These are phyloP conservation scores for Fusarium cyanostomum DNA, from an alignment of 2,329 filamentous ascomycete genomes.

Conservation along the genomic window DNA sequence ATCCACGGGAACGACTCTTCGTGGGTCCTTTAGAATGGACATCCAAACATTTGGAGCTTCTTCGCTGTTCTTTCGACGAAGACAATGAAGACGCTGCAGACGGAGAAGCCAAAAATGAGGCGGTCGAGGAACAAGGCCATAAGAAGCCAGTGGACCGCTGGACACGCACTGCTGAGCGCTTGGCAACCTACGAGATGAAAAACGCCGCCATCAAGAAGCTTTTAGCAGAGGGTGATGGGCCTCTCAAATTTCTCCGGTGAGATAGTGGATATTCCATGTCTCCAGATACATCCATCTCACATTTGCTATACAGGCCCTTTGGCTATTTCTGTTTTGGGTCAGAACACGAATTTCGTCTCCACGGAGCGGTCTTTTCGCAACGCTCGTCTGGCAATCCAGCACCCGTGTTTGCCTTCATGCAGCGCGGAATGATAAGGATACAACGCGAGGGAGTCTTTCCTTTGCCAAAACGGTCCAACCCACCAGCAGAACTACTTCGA, in stretches of 20 bases:
- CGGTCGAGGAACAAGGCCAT: neutral
- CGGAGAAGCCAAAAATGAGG: neutral
- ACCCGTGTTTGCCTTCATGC: constrained; percentile 37
- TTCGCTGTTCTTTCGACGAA: constrained; percentile 28
- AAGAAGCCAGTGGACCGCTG: constrained; percentile 18
- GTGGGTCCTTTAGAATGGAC: constrained; percentile 41
- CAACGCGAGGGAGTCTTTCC: constrained; percentile 31
- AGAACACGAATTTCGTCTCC: constrained; percentile 34
- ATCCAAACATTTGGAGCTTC: constrained; percentile 28
- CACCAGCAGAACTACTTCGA: constrained; percentile 23
- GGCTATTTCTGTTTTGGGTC: constrained; percentile 38
- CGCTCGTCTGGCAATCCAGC: constrained; percentile 9
- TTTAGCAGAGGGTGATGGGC: constrained; percentile 30
- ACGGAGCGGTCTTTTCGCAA: constrained; percentile 33
- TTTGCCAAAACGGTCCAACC: constrained; percentile 27
- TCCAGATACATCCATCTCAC: rapidly evolving
- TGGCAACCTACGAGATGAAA: constrained; percentile 37
- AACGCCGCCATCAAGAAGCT: constrained; percentile 34
- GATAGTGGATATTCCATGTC: neutral
- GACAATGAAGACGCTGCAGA: rapidly evolving
- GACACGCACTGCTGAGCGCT: constrained; percentile 26
- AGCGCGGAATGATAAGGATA: constrained; percentile 31
- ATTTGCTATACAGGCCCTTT: constrained; percentile 21
- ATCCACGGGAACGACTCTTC: constrained; percentile 39
- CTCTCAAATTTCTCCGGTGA: constrained; percentile 34